Base-by-base conservation (phyloP, 345 rosid species). In the rapeseed (Brassica napus) region DNA sequence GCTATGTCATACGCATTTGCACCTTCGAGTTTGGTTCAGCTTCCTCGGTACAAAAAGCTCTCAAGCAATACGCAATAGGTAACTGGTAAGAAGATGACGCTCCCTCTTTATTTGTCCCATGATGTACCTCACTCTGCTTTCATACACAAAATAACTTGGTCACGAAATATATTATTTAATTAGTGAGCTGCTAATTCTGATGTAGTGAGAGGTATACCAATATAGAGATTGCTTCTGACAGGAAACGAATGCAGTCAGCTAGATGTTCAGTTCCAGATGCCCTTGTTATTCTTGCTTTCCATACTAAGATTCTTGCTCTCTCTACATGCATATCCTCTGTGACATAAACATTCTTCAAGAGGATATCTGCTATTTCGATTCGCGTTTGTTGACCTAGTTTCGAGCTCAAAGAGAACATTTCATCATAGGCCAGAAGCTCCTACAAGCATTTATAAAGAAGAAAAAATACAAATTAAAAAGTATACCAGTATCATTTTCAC, bases 381-480 rank as follows among this genome's bases (percentile, higher is more conserved):
- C 74, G 91, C 89, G 75, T 93, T 74, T 68, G 81, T 18, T 71
- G 93, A 70, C 92, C 87, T 54, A 89, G 70, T 59, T 86, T 84
- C 65, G 98, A 90, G 78, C 79, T 77, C 18, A 58, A 59, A 74
- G 84, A 64, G 28, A 71, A 69, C 79, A 88, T 16, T 76, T 87
- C 89, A 47, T 86, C 97, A 72, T 91, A 93, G 24, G 87, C 91
- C 82, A 81, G 73, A 81, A 94, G 90, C 84, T 90, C 99, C 99
- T 94, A 77, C 26, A 83, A 34, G 72, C 24, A 72, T 79, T 77
- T 42, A 65, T 47, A 74, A 69, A 63, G 58, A 23, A 75, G 24
- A 71, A 21, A 16, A 65, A 74, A 63, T 58, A 62, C 8, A 52
- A 7, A 72, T 72, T 61, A 55, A 52, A 60, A 55, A 31, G 28